These are phyloP conservation scores for Apostasia ramifera DNA, from an alignment of 106 monocot species.

Conservation along the genomic window DNA sequence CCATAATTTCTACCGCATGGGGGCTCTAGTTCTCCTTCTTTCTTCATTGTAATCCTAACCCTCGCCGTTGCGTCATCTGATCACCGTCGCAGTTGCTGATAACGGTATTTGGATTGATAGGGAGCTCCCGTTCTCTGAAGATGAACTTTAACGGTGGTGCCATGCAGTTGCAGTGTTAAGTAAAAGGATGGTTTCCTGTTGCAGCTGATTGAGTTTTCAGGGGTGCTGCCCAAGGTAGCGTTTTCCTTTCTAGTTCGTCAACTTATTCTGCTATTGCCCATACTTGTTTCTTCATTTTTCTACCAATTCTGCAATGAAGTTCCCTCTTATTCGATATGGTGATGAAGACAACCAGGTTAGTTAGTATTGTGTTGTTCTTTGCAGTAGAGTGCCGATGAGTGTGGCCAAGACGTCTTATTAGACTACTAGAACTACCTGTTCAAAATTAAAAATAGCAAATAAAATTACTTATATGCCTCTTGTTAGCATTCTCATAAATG, in stretches of 20 bases:
- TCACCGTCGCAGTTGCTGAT: background rate
- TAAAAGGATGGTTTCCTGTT: background rate
- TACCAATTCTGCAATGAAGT: background rate
- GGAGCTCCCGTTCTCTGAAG: background rate
- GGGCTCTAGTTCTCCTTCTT: background rate
- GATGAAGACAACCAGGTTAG: too few species aligned
- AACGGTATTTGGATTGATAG: background rate
- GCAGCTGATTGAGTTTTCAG: background rate
- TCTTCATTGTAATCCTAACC: constrained; percentile 2
- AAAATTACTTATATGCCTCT: background rate
- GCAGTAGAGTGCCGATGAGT: too few species aligned
- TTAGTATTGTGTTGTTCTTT: too few species aligned
- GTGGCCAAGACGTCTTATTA: too few species aligned
- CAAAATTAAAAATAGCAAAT: background rate
- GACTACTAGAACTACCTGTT: too few species aligned
- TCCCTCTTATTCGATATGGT: background rate
- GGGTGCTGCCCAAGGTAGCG: background rate
- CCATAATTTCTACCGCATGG: too few species aligned
- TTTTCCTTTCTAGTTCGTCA: background rate
- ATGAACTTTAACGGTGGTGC: background rate
- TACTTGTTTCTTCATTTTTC: background rate
- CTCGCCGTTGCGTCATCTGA: background rate
- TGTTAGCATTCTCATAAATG: too few species aligned
- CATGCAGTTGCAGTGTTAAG: background rate
- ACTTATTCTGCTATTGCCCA: background rate